Evolutionary conservation across 345 rosid genomes (phyloP).

Genomic region (Brassica nigra): DNA sequence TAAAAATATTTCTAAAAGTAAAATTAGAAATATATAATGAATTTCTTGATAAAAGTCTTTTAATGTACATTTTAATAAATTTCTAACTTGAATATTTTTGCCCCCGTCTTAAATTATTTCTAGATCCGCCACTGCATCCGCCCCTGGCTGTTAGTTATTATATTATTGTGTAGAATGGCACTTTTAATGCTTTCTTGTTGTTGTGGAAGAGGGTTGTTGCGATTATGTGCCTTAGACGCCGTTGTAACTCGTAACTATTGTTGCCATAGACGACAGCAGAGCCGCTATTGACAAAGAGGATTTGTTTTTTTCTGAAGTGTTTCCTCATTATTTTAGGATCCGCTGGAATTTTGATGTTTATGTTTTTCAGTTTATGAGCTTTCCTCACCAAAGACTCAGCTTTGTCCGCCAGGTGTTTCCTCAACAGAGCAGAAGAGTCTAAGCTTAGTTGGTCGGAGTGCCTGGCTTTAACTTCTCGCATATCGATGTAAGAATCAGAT

Average conservation of each 20-base stretch:
- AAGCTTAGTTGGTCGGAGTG: slow-evolving; percentile 56
- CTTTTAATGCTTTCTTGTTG: slow-evolving; percentile 88
- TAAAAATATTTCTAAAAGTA: too few species aligned
- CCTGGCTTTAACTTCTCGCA: slow-evolving; percentile 47
- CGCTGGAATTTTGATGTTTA: slow-evolving; percentile 50
- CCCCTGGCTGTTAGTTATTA: too few species aligned
- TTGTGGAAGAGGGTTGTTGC: slow-evolving; percentile 88
- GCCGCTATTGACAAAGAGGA: slow-evolving; percentile 76
- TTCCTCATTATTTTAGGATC: slow-evolving; percentile 75
- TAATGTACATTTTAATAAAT: too few species aligned
- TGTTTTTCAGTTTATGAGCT: slow-evolving; percentile 43
- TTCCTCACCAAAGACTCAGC: slow-evolving; percentile 38
- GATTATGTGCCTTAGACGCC: slow-evolving; percentile 49
- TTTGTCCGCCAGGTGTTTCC: slow-evolving; percentile 30
- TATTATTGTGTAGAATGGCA: slow-evolving; percentile 65
- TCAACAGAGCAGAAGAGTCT: slow-evolving; percentile 5
- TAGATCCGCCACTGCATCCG: too few species aligned
- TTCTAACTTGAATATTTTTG: too few species aligned
- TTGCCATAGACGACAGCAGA: slow-evolving; percentile 25
- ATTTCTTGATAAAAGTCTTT: too few species aligned
- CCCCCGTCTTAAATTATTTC: too few species aligned
- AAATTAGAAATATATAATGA: too few species aligned
- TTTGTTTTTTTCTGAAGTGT: slow-evolving; percentile 80
- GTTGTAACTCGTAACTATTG: slow-evolving; percentile 39
- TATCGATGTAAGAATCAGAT: slow-evolving; percentile 65